Conservation (phyloP, 2,329 filamentous ascomycete genomes). For the Fusarium haematococcum region DNA sequence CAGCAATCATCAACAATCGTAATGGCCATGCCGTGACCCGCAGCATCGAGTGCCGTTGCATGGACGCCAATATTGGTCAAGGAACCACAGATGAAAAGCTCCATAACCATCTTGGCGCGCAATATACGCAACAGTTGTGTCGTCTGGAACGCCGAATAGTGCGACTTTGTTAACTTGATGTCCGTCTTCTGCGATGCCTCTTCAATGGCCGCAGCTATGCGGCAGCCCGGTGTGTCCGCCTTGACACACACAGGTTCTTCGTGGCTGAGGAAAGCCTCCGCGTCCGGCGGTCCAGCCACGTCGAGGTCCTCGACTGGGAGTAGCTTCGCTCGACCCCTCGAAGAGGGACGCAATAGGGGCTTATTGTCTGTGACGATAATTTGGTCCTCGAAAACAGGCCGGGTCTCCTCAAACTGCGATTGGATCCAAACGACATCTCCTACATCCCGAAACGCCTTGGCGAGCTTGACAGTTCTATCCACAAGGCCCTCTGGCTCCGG, state of each 20-base stretch:
- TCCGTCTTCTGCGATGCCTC: conserved; percentile 61
- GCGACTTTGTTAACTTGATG: conserved; percentile 72
- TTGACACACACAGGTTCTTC: conserved; percentile 57
- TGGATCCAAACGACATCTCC: conserved; percentile 86
- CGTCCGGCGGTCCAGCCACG: conserved; percentile 38
- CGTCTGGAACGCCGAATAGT: conserved; percentile 89
- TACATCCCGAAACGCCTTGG: conserved; percentile 77
- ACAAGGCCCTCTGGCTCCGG: conserved; percentile 73
- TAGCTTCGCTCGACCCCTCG: conserved; percentile 26
- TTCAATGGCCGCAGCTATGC: conserved; percentile 58
- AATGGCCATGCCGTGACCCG: conserved; percentile 86
- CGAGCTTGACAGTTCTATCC: conserved; percentile 73
- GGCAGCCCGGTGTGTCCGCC: conserved; percentile 57
- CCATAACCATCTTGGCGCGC: conserved; percentile 87
- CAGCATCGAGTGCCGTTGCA: conserved; percentile 91
- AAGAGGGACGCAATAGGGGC: conserved; percentile 21
- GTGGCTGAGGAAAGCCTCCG: conserved; percentile 61
- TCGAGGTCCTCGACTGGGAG: conserved; percentile 22
- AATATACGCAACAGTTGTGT: conserved; percentile 80
- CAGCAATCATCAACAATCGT: conserved; percentile 90
- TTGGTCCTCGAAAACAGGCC: conserved; percentile 66
- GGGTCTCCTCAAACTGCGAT: conserved; percentile 76
- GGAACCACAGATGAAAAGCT: conserved; percentile 89
- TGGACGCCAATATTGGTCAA: conserved; percentile 90
- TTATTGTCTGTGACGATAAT: conserved; percentile 58